A percentile compares a stretch with the other conserved stretches of the same genome.
phyloP scores from a whole-genome alignment of 192 early-diverging fungal genomes.

The Lunasporangiospora selenospora region DNA sequence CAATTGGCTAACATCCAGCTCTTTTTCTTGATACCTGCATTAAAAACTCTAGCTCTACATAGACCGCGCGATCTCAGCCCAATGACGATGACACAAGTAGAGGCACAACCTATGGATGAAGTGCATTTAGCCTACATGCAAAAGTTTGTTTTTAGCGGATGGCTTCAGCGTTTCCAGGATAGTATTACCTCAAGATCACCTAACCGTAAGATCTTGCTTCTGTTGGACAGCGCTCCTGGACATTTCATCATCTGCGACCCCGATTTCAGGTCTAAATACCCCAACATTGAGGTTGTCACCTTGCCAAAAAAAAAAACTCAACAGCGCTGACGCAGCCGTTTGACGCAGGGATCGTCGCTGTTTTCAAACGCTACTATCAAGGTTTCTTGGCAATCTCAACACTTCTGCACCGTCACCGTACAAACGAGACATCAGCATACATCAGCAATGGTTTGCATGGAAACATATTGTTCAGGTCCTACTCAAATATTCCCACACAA shows the following conservation, averaged over 20 bases:
- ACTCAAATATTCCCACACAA: no score
- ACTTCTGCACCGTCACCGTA: no score
- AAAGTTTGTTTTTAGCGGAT: no score
- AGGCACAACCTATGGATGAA: no score
- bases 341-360: slow-evolving; percentile 3
- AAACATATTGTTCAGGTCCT: background rate
- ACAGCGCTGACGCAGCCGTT: slow-evolving; percentile 4
- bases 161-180: background rate
- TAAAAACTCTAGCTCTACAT: no score
- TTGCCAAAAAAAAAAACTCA: slow-evolving; percentile 12
- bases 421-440: background rate
- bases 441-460: slow-evolving; percentile 4
- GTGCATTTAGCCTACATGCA: no score
- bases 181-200: background rate
- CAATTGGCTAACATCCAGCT: no score
- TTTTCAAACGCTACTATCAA: background rate
- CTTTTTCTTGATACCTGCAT: no score
- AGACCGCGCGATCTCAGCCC: no score
- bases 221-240: background rate
- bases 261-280: background rate
- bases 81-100: no score
- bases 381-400: background rate
- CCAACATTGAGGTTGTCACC: background rate
- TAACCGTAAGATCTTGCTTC: background rate
- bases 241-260: background rate